Evolutionary conservation across 2,329 filamentous ascomycete species (phyloP), one percentile per base, ranked within the genome.

Genomic region (Neoascochyta sp.): DNA sequence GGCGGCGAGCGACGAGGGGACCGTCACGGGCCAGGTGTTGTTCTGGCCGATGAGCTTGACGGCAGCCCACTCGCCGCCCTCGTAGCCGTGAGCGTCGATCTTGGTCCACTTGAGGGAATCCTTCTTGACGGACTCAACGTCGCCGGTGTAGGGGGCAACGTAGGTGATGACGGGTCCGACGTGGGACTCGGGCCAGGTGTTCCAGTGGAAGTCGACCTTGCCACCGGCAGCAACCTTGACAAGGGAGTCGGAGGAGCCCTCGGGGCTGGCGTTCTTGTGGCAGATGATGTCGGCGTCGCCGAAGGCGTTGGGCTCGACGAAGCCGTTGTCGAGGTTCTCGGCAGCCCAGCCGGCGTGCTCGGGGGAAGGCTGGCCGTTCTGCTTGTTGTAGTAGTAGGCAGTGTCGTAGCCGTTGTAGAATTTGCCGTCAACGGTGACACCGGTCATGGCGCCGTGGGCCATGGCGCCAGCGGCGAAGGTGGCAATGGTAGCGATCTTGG

Each of bases 211-310:
- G 32, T 30, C 63, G 43, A 84, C 56, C 7, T 66, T 67, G 41
- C 67, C 66, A 39, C 81, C 81, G 9, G 80, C 81, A n/a, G 69
- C 65, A 20, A 82, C 72, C n/a, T 70, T 63, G 11, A 73, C 76
- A 27, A 52, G 24, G 40, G 69, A 66, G 34, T 69, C 64, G 8
- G 41, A 46, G 15, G 42, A 46, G 16, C 36, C 36, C 16, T 47
- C 39, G 64, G 70, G 68, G 16, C 68, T 66, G 16, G 72, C 77
- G 23, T 63, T 61, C 54, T 68, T 68, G 67, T 83, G 80, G 67
- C 78, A 81, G 62, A 78, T 75, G 43, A 81, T 79, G 43, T 62
- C 56, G 27, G 56, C 22, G 10, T 34, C 38, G 30, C 31, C 35
- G 44, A 51, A 62, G 16, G 39, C 26, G 38, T 49, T 45, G 24